Evolutionary conservation across 768 basidiomycete species (phyloP).

Genomic region (Tricholoma sp.): DNA sequence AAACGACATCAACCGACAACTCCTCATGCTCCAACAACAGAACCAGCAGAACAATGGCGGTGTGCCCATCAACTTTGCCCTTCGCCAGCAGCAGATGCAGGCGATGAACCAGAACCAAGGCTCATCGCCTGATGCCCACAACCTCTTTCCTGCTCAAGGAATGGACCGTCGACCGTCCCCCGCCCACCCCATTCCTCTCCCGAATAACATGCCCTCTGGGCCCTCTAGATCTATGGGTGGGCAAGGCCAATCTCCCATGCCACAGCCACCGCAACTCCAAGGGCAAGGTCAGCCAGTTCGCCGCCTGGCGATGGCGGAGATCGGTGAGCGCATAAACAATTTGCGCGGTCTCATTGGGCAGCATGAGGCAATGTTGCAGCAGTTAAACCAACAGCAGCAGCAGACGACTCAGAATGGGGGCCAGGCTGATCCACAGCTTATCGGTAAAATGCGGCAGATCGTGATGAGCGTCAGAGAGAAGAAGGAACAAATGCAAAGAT

Average conservation of each 20-base stretch:
- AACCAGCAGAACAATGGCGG: conserved; percentile 16
- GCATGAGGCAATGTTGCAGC: conserved; percentile 9
- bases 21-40: conserved; percentile 44
- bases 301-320: conserved; percentile 6
- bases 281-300: conserved; percentile 2
- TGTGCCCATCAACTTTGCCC: background rate
- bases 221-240: conserved; percentile 10
- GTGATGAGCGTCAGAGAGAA: conserved; percentile 24
- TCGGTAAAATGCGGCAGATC: conserved; percentile 17
- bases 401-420: conserved; percentile 2
- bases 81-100: conserved; percentile 19
- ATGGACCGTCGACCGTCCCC: conserved; percentile 51
- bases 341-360: conserved; percentile 6
- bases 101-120: conserved; percentile 39
- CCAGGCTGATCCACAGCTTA: conserved; percentile 14
- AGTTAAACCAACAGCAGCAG: background rate
- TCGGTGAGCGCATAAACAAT: conserved; percentile 10
- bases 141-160: conserved; percentile 43
- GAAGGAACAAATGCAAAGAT: conserved; percentile 35
- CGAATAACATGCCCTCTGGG: conserved; percentile 1
- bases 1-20: conserved; percentile 28
- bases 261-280: conserved; percentile 9
- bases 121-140: conserved; percentile 27
- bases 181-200: conserved; percentile 30
- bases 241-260: background rate